phyloP scores from a whole-genome alignment of 345 rosid species.

The Carallia brachiata region DNA sequence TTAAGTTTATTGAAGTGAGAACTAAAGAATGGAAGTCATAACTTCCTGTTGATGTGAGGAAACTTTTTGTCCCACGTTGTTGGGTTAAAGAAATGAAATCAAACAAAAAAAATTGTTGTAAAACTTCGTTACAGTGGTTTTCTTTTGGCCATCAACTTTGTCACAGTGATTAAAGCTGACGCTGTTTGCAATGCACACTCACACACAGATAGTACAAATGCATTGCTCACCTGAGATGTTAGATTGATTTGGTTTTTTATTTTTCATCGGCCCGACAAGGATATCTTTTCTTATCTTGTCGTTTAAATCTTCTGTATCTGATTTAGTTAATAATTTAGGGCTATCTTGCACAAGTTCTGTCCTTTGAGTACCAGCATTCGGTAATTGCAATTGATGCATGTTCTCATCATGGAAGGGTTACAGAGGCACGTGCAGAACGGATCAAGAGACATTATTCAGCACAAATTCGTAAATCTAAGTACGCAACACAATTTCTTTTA shows the following conservation, averaged over 20 bases:
- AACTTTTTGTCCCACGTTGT: too few species aligned
- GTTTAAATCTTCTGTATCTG: constrained; percentile 7
- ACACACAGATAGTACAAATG: too few species aligned
- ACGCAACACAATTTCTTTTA: constrained; percentile 18
- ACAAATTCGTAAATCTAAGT: constrained; percentile 73
- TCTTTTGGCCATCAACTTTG: too few species aligned
- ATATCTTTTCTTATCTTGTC: constrained; percentile 1
- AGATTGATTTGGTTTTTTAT: background rate
- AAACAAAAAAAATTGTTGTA: too few species aligned
- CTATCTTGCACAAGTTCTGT: constrained; percentile 89
- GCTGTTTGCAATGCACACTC: too few species aligned
- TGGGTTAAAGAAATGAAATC: too few species aligned
- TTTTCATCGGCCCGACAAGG: background rate
- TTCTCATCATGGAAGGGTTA: constrained; percentile 79
- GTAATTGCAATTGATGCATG: constrained; percentile 88
- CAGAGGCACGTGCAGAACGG: constrained; percentile 77
- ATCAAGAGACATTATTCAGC: constrained; percentile 74
- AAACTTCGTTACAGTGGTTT: too few species aligned
- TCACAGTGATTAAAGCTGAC: too few species aligned
- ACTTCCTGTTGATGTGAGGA: too few species aligned
- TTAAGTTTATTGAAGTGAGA: too few species aligned
- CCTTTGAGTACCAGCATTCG: constrained; percentile 70
- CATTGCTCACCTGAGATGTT: too few species aligned
- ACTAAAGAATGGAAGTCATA: too few species aligned
- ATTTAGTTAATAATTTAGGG: constrained; percentile 49